Evolutionary conservation across 768 basidiomycete genomes (phyloP).

Genomic region (Russula sp.): DNA sequence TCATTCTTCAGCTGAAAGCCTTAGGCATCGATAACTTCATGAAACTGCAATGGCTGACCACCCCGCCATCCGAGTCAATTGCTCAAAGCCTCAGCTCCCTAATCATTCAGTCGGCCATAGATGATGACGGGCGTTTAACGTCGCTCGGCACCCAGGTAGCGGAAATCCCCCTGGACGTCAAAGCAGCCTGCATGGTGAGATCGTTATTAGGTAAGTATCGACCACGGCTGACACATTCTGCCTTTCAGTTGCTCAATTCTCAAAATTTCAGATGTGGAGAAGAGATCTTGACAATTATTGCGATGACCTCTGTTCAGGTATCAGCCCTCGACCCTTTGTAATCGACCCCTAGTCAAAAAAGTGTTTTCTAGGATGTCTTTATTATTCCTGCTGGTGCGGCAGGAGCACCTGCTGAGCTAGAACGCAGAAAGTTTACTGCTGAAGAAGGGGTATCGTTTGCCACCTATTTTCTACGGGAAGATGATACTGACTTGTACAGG

Average conservation of each 20-base stretch:
- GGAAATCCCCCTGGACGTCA: constrained; percentile 90
- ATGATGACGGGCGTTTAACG: constrained; percentile 72
- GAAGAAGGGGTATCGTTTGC: constrained; percentile 82
- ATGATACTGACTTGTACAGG: constrained; percentile 42
- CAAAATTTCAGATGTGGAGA: constrained; percentile 86
- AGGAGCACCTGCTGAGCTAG: constrained; percentile 84
- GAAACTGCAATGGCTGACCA: constrained; percentile 92
- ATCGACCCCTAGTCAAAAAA: background rate
- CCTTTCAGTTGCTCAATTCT: constrained; percentile 71
- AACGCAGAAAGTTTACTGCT: constrained; percentile 92
- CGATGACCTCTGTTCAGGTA: constrained; percentile 91
- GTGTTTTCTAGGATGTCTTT: constrained; percentile 68
- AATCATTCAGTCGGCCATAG: constrained; percentile 75
- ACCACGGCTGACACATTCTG: background rate
- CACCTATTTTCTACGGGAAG: background rate
- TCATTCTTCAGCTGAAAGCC: constrained; percentile 89
- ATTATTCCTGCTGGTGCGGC: constrained; percentile 79
- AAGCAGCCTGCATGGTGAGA: constrained; percentile 88
- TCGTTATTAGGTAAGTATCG: background rate
- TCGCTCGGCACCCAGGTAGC: constrained; percentile 79
- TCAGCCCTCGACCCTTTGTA: constrained; percentile 4
- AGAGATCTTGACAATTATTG: constrained; percentile 92
- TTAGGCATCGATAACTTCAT: constrained; percentile 93
- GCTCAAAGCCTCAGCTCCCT: constrained; percentile 82
- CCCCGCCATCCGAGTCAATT: constrained; percentile 82